phyloP scores from a whole-genome alignment of 176 grass and related monocot species.

The Musa troglodytarum region DNA sequence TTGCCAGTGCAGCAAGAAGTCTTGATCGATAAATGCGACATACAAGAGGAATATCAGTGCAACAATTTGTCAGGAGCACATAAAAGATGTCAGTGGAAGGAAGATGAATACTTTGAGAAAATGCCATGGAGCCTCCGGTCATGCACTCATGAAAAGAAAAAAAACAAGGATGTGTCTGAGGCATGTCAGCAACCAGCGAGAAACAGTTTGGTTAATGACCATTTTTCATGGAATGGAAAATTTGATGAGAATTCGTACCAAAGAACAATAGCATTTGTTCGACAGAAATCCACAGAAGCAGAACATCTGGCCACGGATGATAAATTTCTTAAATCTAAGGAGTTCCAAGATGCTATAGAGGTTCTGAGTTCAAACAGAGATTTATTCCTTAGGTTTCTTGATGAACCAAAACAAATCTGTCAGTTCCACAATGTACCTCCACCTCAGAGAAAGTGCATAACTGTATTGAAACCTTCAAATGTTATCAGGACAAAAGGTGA shows the following conservation, averaged over 20 bases:
- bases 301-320: conserved; percentile 63
- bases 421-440: conserved; percentile 22
- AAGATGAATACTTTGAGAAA: conserved; percentile 29
- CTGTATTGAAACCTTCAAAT: conserved; percentile 73
- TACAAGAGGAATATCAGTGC: conserved; percentile 18
- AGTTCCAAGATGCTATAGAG: conserved; percentile 80
- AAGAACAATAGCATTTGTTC: conserved; percentile 71
- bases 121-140: not conserved
- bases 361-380: conserved; percentile 89
- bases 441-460: conserved; percentile 67
- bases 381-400: conserved; percentile 73
- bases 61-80: conserved; percentile 19
- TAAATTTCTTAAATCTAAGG: conserved; percentile 74
- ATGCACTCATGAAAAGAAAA: not conserved
- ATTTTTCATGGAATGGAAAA: conserved; percentile 19
- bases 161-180: conserved; percentile 12
- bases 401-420: conserved; percentile 53
- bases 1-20: conserved; percentile 34
- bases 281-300: conserved; percentile 74
- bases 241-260: conserved; percentile 34
- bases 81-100: conserved; percentile 34
- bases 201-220: conserved; percentile 19
- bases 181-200: conserved; percentile 18
- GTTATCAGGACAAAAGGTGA: conserved; percentile 36
- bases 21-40: conserved; percentile 6